Base-by-base conservation (phyloP, 805 yeast species). In the Candida stauntonica region DNA sequence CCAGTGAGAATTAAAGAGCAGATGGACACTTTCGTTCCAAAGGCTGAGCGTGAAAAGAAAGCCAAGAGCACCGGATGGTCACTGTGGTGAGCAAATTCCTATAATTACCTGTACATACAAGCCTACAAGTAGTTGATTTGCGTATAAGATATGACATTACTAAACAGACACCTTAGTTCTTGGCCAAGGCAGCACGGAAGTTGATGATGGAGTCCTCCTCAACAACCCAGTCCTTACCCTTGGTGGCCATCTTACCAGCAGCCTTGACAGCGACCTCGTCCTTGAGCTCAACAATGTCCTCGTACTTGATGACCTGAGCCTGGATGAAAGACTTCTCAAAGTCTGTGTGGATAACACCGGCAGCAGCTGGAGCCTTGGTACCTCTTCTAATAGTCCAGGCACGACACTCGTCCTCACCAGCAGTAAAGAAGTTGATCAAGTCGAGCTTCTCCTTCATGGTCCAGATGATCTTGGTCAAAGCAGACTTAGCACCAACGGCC, bases 301-400 rank as follows among this genome's bases (percentile, higher is more conserved):
- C 75, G 68, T 77, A 93, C 57, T 87, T 89, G 58, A 87, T 87
- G 49, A 93, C 84, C 63, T 87, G 88, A 31, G 98, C 99, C 54
- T 87, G 79, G 56, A 93, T 88, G 62, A 93, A 93, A 17, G 98
- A 91, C 63, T 82, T 86, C 75, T 86, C 89, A 62, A 91, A 77
- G 67, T 91, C 99, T 28, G 89, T 85, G 65, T 93, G 99, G 55
- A 91, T 91, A 31, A 93, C 95, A 62, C 97, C 98, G 17, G 99
- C 99, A 31, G 99, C 98, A 58, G 85, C 88, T n/a, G 99, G 99
- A 38, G 97, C 97, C 54, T 86, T 81, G 33, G 91, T 84, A 53
- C 94, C 94, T 52, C 73, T 70, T 67, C 98, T 79, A 47, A 93
- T 79, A 26, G 99, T 93, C 99, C 99, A 93, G 66, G 94, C 97